A percentile compares a stretch with the other conserved stretches of the same genome.
Evolutionary conservation across 139 green algal species (phyloP).

Genomic region (Chlamydomonas asymmetrica): DNA sequence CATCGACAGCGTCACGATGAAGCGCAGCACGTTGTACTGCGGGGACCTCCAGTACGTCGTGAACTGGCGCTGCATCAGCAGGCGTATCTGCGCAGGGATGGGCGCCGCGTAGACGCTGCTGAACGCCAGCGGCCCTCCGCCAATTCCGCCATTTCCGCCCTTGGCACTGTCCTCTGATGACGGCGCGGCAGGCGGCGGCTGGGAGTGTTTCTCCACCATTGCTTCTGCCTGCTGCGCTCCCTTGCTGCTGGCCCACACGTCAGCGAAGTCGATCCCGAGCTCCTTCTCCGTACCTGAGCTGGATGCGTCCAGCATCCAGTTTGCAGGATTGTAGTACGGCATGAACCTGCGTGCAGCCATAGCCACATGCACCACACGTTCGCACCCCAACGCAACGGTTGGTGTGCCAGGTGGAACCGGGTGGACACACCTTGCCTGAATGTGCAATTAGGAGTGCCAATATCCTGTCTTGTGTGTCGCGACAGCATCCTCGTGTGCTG

Average conservation of each 20-base stretch:
- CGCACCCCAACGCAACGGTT: too few species aligned
- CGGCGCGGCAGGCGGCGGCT: not conserved
- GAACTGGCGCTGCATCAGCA: conserved; percentile 13
- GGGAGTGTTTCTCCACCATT: not conserved
- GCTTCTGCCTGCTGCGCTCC: not conserved
- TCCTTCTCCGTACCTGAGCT: not conserved
- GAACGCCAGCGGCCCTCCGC: not conserved
- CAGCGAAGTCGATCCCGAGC: conserved; percentile 18
- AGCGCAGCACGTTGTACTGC: conserved; percentile 15
- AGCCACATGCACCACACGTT: not conserved
- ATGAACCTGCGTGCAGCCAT: conserved; percentile 5
- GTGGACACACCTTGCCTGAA: too few species aligned
- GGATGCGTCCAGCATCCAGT: conserved; percentile 73
- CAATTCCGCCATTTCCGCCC: not conserved
- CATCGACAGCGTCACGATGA: conserved; percentile 12
- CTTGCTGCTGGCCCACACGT: conserved; percentile 13
- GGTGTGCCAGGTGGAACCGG: too few species aligned
- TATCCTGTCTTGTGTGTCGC: too few species aligned
- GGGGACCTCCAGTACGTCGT: conserved; percentile 27
- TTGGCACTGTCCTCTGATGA: not conserved
- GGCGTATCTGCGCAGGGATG: not conserved
- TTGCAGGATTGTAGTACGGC: conserved; percentile 65
- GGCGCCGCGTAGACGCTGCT: conserved; percentile 1
- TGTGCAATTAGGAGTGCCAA: too few species aligned
- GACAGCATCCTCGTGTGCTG: too few species aligned